These are phyloP conservation scores for Ustilago vetiveriae DNA, from an alignment of 1,284 basidiomycete species.

Conservation along the genomic window DNA sequence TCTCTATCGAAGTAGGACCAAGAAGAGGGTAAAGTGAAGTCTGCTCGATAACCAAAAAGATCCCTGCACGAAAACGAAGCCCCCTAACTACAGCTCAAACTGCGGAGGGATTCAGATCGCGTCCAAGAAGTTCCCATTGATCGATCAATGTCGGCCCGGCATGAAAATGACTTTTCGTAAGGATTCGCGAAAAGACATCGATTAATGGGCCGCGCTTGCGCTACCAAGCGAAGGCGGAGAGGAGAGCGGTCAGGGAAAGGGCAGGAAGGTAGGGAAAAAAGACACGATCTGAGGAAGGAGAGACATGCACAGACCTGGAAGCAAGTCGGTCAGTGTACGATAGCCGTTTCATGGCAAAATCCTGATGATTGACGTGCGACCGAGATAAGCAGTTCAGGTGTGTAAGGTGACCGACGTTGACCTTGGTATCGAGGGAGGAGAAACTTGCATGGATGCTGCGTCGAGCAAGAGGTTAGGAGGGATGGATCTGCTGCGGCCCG, in stretches of 20 bases:
- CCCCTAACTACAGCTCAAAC: conserved; percentile 7
- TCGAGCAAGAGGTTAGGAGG: neutral
- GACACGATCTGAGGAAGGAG: neutral
- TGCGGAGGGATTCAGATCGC: conserved; percentile 5
- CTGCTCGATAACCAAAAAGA: conserved; percentile 14
- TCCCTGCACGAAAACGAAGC: neutral
- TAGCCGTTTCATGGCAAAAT: too few relatives aligned
- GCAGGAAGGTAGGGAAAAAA: neutral
- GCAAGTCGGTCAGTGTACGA: too few relatives aligned
- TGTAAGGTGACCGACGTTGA: conserved; percentile 10
- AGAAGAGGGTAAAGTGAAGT: conserved; percentile 53
- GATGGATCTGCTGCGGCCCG: conserved; percentile 1
- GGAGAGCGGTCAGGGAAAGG: neutral
- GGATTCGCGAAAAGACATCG: conserved; percentile 40
- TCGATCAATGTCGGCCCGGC: conserved; percentile 50
- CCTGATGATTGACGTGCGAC: neutral
- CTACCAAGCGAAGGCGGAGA: neutral
- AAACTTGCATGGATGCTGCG: conserved; percentile 6
- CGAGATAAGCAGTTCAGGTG: too few relatives aligned
- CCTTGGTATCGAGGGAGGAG: conserved; percentile 3
- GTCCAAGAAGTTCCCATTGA: neutral
- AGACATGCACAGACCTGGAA: neutral
- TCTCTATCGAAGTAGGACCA: neutral
- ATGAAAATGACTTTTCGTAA: conserved; percentile 59
- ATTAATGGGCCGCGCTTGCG: conserved; percentile 53